phyloP scores from a whole-genome alignment of 1,284 basidiomycete species.

The Cronartium ribicola region DNA sequence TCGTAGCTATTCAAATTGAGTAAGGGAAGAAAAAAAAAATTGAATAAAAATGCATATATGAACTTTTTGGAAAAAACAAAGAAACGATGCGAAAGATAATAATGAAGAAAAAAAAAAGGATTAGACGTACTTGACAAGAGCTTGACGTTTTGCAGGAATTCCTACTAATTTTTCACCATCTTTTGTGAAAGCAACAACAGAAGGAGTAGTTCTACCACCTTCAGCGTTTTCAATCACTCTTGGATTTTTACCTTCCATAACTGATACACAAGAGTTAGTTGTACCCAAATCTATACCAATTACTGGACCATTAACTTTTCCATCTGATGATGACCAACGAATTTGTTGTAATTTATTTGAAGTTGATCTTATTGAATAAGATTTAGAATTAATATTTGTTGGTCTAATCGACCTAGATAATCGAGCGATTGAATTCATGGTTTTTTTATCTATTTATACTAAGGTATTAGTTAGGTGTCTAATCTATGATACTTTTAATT shows the following conservation, averaged over 20 bases:
- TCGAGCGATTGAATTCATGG: constrained; percentile 29
- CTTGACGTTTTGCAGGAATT: constrained; percentile 94
- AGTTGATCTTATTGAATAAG: constrained; percentile 8
- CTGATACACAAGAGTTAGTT: constrained; percentile 82
- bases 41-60: constrained; percentile 70
- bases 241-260: constrained; percentile 92
- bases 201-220: constrained; percentile 95
- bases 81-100: no score
- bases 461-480: no score
- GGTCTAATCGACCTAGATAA: constrained; percentile 30
- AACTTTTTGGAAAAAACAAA: neutral
- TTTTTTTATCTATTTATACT: neutral
- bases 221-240: constrained; percentile 97
- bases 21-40: neutral
- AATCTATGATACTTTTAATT: no score
- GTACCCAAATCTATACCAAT: constrained; percentile 57
- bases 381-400: constrained; percentile 7
- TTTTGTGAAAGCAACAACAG: constrained; percentile 97
- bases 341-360: constrained; percentile 8
- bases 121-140: constrained; percentile 78
- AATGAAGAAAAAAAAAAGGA: neutral
- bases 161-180: constrained; percentile 79
- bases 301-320: constrained; percentile 56
- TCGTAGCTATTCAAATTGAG: constrained; percentile 39
- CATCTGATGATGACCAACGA: constrained; percentile 42